Evolutionary conservation across 192 early-diverging fungal genomes (phyloP).

Genomic region (Glomus cerebriforme): DNA sequence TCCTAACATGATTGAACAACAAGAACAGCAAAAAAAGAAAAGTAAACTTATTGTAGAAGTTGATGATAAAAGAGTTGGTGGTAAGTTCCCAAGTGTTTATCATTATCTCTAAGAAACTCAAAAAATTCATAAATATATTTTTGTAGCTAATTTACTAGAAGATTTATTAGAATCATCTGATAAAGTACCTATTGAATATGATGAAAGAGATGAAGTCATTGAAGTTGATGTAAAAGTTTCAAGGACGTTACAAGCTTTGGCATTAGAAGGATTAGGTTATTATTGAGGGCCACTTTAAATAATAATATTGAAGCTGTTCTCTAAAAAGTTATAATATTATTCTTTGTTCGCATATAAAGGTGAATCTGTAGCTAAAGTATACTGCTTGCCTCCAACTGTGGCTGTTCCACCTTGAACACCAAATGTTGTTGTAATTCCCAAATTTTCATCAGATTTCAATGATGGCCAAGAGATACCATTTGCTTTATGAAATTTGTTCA

Average conservation of each 20-base stretch:
- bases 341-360: constrained; percentile 46
- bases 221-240: constrained; percentile 31
- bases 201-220: constrained; percentile 30
- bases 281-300: neutral
- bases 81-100: constrained; percentile 30
- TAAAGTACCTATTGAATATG: constrained; percentile 23
- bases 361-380: constrained; percentile 50
- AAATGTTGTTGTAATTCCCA: constrained; percentile 84
- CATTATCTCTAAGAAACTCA: neutral
- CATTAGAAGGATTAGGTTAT: constrained; percentile 49
- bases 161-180: constrained; percentile 38
- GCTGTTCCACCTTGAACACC: constrained; percentile 70
- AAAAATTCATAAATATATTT: constrained; percentile 14
- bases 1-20: constrained; percentile 33
- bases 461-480: constrained; percentile 85
- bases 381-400: constrained; percentile 70
- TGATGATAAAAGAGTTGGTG: constrained; percentile 38
- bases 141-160: constrained; percentile 36
- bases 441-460: constrained; percentile 65
- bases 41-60: constrained; percentile 18
- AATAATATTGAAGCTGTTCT: neutral
- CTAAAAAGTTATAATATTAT: neutral
- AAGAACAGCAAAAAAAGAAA: constrained; percentile 8
- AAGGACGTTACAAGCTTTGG: constrained; percentile 43
- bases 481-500: constrained; percentile 34